phyloP scores from a whole-genome alignment of 2,329 filamentous ascomycete genomes.

The Allantophomopsis lycopodina region DNA sequence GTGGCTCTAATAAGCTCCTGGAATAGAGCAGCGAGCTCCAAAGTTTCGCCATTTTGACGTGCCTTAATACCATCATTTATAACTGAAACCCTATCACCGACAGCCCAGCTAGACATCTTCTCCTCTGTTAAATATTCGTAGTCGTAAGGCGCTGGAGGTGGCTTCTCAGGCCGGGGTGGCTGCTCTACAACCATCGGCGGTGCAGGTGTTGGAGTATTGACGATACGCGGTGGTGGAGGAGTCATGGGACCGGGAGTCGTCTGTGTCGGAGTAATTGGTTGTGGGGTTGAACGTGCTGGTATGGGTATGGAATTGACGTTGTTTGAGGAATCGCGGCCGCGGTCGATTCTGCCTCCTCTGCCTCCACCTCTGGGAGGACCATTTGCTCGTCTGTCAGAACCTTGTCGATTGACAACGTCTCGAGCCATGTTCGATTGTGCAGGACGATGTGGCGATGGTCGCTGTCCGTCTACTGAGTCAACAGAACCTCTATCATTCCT shows the following conservation, averaged over 20 bases:
- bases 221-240: conserved; percentile 14
- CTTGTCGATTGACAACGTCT: conserved; percentile 31
- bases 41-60: conserved; percentile 51
- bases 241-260: conserved; percentile 19
- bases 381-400: conserved; percentile 29
- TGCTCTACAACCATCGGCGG: conserved; percentile 1
- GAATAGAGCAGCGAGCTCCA: conserved; percentile 58
- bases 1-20: conserved; percentile 75
- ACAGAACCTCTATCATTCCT: conserved; percentile 18
- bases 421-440: conserved; percentile 36
- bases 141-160: conserved; percentile 32
- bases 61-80: conserved; percentile 51
- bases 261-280: conserved; percentile 11
- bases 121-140: conserved; percentile 68
- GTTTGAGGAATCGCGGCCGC: conserved; percentile 10
- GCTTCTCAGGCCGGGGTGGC: conserved; percentile 14
- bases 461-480: conserved; percentile 27
- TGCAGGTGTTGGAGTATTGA: conserved; percentile 12
- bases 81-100: conserved; percentile 51
- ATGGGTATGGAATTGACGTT: conserved; percentile 8
- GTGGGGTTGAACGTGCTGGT: too few relatives aligned
- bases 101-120: conserved; percentile 52
- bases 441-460: conserved; percentile 50
- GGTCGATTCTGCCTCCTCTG: conserved; percentile 12
- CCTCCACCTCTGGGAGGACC: conserved; percentile 27